Evolutionary conservation across 768 basidiomycete genomes (phyloP), one percentile per base, ranked within the genome.

Genomic region (Boletellus sp.): DNA sequence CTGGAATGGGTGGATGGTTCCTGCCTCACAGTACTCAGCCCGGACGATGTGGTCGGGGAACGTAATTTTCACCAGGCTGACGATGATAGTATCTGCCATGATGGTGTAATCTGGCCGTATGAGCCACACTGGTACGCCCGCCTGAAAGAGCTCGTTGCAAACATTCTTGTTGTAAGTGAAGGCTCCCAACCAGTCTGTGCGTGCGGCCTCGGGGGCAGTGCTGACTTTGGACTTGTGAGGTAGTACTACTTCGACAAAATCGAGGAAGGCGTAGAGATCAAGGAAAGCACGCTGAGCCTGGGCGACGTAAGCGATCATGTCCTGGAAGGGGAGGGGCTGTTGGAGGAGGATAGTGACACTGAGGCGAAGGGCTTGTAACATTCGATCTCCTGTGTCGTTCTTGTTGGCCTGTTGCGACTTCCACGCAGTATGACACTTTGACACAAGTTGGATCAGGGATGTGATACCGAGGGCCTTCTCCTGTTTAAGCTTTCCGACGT

Each of bases 111-210:
- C 20, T 8, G 7, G 0, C 15, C 16, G 28, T 7, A 48, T 24
- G 4, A 57, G 32, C 54, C 51, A 58, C 5, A 55, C 45, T 2
- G 51, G 57, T 13, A 58, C 41, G 15, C 57, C 52, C 0, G 45
- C 54, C 9, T 35, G 31, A 24, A 45, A 53, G 10, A 46, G 45
- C 2, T 23, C 37, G 5, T 56, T 10, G 15, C 51, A 56, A 1
- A 34, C 19, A 12, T 38, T 35, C 0, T 20, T 40, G n/a, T n/a
- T n/a, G n/a, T n/a, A n/a, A n/a, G n/a, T n/a, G n/a, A n/a, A n/a
- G n/a, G n/a, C n/a, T n/a, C n/a, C n/a, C n/a, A n/a, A n/a, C n/a
- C n/a, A n/a, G n/a, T n/a, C n/a, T n/a, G n/a, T n/a, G n/a, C n/a
- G n/a, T n/a, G n/a, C n/a, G n/a, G n/a, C n/a, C n/a, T n/a, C n/a